Conservation (phyloP, 2,329 filamentous ascomycete species). For the Ambrosiella cleistominuta region DNA sequence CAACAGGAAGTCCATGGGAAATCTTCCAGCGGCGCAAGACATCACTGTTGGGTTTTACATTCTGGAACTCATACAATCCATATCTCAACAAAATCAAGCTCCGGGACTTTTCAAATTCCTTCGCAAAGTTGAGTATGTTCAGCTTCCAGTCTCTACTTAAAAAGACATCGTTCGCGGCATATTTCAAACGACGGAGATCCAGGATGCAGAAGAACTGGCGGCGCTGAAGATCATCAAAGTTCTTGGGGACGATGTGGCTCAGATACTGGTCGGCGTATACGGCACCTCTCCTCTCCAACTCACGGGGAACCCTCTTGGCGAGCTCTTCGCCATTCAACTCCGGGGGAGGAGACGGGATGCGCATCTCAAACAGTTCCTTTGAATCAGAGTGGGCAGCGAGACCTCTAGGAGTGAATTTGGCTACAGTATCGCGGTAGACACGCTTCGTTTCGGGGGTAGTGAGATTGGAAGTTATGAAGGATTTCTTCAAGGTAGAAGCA, state of each 20-base stretch:
- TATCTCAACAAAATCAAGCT: conserved; percentile 44
- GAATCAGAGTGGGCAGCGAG: conserved; percentile 29
- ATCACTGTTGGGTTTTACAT: conserved; percentile 39
- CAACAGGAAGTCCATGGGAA: conserved; percentile 35
- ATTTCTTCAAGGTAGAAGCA: conserved; percentile 29
- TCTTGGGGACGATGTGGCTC: conserved; percentile 36
- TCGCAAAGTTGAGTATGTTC: conserved; percentile 44
- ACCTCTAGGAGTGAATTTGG: conserved; percentile 30
- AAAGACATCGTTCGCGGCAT: conserved; percentile 43
- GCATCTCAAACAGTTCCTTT: conserved; percentile 38
- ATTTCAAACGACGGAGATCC: conserved; percentile 42
- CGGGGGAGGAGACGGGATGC: conserved; percentile 38
- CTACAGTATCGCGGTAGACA: conserved; percentile 27
- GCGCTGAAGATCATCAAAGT: conserved; percentile 40
- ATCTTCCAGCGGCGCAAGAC: conserved; percentile 41
- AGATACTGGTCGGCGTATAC: conserved; percentile 44
- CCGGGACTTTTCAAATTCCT: conserved; percentile 46
- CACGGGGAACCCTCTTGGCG: conserved; percentile 34
- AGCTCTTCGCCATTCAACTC: conserved; percentile 38
- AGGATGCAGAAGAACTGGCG: conserved; percentile 47
- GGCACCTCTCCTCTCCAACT: conserved; percentile 33
- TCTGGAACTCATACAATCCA: conserved; percentile 45
- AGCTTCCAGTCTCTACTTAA: conserved; percentile 44
- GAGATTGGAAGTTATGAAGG: conserved; percentile 28
- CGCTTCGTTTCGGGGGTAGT: conserved; percentile 26